These are phyloP conservation scores for Raffaelea deltoideospora DNA, from an alignment of 2,329 filamentous ascomycete species.

Conservation along the genomic window DNA sequence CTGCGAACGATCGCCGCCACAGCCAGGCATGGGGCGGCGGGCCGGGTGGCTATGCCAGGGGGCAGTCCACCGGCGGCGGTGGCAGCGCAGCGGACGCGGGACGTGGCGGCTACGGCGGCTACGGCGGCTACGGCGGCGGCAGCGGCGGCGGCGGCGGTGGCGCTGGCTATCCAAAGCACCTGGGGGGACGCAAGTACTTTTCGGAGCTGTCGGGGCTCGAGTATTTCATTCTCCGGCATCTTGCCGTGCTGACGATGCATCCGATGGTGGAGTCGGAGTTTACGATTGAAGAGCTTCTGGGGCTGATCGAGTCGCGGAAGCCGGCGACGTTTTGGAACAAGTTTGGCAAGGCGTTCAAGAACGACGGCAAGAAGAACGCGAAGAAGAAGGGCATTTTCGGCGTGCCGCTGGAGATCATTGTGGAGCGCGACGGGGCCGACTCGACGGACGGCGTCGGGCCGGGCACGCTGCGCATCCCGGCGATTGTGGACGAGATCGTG, in stretches of 20 bases:
- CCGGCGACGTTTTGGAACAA: slow-evolving; percentile 93
- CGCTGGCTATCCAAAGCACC: not conserved
- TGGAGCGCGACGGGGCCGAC: slow-evolving; percentile 88
- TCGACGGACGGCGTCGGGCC: slow-evolving; percentile 96
- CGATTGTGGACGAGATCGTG: slow-evolving; percentile 88
- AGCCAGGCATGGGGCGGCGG: too few species aligned
- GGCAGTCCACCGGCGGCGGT: not conserved
- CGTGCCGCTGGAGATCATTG: slow-evolving; percentile 71
- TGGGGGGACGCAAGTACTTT: slow-evolving; percentile 65
- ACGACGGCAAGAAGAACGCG: slow-evolving; percentile 57
- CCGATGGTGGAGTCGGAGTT: slow-evolving; percentile 82
- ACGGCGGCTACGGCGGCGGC: too few species aligned
- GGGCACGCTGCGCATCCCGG: slow-evolving; percentile 75
- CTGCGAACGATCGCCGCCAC: not conserved
- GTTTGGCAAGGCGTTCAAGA: slow-evolving; percentile 90
- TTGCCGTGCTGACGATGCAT: slow-evolving; percentile 90
- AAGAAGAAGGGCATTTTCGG: slow-evolving; percentile 95
- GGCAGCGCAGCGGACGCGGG: not conserved
- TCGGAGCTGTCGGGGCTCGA: slow-evolving; percentile 90
- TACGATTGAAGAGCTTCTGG: slow-evolving; percentile 80
- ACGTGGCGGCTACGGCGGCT: not conserved
- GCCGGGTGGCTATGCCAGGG: not conserved
- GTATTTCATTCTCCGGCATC: slow-evolving; percentile 92
- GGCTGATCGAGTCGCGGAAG: slow-evolving; percentile 85
- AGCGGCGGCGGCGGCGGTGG: slow-evolving; percentile 12